Evolutionary conservation across 1,284 basidiomycete species (phyloP), one percentile per base, ranked within the genome.

Genomic region (Moesziomyces antarcticus): DNA sequence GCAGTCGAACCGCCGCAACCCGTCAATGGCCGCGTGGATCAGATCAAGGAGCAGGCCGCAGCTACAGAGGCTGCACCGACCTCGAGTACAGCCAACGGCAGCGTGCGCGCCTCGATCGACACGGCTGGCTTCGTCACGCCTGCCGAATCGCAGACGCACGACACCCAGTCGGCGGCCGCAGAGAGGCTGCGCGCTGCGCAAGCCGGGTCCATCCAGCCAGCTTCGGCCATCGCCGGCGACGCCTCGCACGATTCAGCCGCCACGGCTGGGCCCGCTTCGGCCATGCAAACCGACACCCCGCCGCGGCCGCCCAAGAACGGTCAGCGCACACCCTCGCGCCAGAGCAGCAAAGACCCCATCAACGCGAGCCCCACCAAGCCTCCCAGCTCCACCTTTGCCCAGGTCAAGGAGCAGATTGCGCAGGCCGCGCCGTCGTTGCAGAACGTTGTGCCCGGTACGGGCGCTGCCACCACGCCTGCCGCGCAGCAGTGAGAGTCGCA

Each of bases 281-380:
- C 35, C 2, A 2, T 18, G 41, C 18, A 22, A 1, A 42, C 11
- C n/a, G 52, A 37, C 7, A 67, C 60, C 16, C 70, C 70, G 24
- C 61, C 71, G 5, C 65, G 71, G 33, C 71, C 71, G 13, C 61
- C 61, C n/a, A 68, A 65, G 48, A 67, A 67, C 49, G 70, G 44
- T 1, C 53, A 59, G 40, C 56, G 70, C 45, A 60, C 70, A 3
- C 64, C 64, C 25, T 73, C 71, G 44, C 60, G 71, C 43, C 65
- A 73, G 35, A 68, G 42, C 58, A 73, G 71, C 46, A 40, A 53
- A 20, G 71, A 68, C 6, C 50, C 53, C 14, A 60, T 64, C 61
- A 45, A 42, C 40, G n/a, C 18, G 24, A 41, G 27, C 22, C 33
- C 49, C 27, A 33, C 30, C 50, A 61, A 61, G 42, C 45, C 45